A percentile compares a stretch with the other conserved stretches of the same genome.
Evolutionary conservation across 306 rosid species (phyloP).

Genomic region (Aeschynomene evenia): DNA sequence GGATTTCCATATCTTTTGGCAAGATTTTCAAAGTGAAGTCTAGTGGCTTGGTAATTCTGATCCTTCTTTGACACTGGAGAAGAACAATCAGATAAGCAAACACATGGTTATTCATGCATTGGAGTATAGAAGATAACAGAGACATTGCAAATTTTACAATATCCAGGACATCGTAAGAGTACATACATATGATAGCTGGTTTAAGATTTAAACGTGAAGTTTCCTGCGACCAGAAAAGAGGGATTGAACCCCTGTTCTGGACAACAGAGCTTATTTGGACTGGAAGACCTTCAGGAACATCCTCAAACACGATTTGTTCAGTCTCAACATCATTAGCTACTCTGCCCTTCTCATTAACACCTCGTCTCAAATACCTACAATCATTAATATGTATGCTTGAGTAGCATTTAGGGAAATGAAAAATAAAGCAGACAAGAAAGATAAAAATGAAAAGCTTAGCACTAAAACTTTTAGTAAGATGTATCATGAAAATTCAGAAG

Average conservation of each 20-base stretch:
- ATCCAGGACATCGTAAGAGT: not conserved
- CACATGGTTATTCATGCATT: not conserved
- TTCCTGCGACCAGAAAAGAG: slow-evolving; percentile 90
- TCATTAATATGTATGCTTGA: not conserved
- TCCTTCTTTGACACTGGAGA: slow-evolving; percentile 65
- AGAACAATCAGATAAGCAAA: slow-evolving; percentile 19
- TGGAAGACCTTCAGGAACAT: slow-evolving; percentile 51
- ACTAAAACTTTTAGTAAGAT: slow-evolving; percentile 3
- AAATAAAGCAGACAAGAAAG: not conserved
- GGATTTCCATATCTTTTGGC: slow-evolving; percentile 74
- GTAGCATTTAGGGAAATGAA: not conserved
- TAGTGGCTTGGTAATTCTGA: slow-evolving; percentile 62
- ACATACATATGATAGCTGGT: slow-evolving; percentile 79
- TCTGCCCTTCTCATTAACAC: slow-evolving; percentile 79
- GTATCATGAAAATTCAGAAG: not conserved
- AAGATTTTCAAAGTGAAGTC: slow-evolving; percentile 81
- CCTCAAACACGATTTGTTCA: slow-evolving; percentile 72
- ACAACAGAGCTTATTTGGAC: slow-evolving; percentile 71
- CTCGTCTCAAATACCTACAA: slow-evolving; percentile 74
- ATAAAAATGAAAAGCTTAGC: not conserved
- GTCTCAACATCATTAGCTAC: slow-evolving; percentile 92
- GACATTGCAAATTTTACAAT: not conserved
- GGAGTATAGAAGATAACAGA: not conserved
- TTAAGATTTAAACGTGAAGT: slow-evolving; percentile 67
- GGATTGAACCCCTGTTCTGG: slow-evolving; percentile 84